Base-by-base conservation (phyloP, 2,329 filamentous ascomycete species). In the Hirsutella minnesotensis region DNA sequence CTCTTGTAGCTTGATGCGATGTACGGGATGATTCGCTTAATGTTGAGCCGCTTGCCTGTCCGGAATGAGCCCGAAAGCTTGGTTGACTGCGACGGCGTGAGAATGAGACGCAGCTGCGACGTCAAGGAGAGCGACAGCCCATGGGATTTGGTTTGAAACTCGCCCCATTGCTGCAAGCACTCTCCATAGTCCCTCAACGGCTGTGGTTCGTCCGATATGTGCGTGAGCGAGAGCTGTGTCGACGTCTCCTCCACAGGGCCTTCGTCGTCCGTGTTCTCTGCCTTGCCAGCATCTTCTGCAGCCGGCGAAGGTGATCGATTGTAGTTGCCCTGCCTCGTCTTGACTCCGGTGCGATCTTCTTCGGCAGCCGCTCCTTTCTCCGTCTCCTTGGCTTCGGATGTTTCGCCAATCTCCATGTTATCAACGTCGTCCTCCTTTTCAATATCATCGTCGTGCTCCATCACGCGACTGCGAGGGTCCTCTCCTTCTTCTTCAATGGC, bases 1-100 rank as follows among this genome's bases (percentile, higher is more conserved):
- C 92, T 86, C 72, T 95, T 96, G 74, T 95, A 98, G 58, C 85
- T 83, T 0, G 89, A 96, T 1, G 94, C 92, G 53, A 99, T 96
- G 67, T 98, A 99, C 0, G 94, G 92, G 55, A 99, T 98, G 65
- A 99, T 98, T 53, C 90, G 87, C 66, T 96, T 96, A 70, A 99
- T 95, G 65, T 96, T 98, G 54, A 99, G 86, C 0, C 92, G 83
- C 63, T 99, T 98, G 49, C 92, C 92, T 0, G 92, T 98, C 52
- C 92, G 86, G 75, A 94, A 96, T 52, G 94, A 88, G 36, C 92
- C 92, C 2, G 90, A 89, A 48, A 98, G 84, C 58, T 96, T 98
- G 31, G 92, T 96, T 1, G 90, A 89, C 42, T 94, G 81, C 0
- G 90, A 96, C 0, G 94, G 92, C 0, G 86, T 86, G 33, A 99